A percentile compares a stretch with the other conserved stretches of the same genome.
These are phyloP conservation scores for Sporothrix inflata DNA, from an alignment of 2,329 filamentous ascomycete genomes.

Conservation along the genomic window DNA sequence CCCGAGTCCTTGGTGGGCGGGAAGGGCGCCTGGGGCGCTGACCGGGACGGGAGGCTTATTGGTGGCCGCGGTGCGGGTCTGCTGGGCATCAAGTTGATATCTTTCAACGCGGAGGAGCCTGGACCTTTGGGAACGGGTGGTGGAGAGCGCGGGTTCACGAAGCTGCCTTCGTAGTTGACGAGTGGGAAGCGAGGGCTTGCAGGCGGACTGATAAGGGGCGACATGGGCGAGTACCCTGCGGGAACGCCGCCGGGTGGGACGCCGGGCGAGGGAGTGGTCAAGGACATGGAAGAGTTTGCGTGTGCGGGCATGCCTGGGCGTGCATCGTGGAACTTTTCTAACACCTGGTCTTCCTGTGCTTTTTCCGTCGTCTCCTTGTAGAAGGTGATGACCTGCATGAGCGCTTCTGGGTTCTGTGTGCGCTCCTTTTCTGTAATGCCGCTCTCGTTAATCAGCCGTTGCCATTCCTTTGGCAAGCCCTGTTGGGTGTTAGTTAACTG, in stretches of 20 bases:
- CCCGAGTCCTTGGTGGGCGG: constrained; percentile 62
- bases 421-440: constrained; percentile 96
- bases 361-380: constrained; percentile 91
- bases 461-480: constrained; percentile 98
- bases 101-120: constrained; percentile 48
- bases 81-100: constrained; percentile 71
- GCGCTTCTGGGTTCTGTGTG: constrained; percentile 91
- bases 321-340: constrained; percentile 95
- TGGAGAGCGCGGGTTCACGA: constrained; percentile 92
- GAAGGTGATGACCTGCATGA: constrained; percentile 93
- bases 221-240: constrained; percentile 60
- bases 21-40: constrained; percentile 60
- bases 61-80: constrained; percentile 90
- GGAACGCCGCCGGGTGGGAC: constrained; percentile 51
- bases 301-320: constrained; percentile 56
- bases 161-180: constrained; percentile 87
- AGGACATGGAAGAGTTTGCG: constrained; percentile 49
- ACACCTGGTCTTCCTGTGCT: constrained; percentile 80
- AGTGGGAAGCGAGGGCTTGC: constrained; percentile 82
- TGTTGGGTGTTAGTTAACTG: constrained; percentile 42
- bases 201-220: constrained; percentile 73
- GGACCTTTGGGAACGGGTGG: constrained; percentile 77
- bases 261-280: constrained; percentile 41
- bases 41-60: constrained; percentile 60
- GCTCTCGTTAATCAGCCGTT: constrained; percentile 90